Conservation (phyloP, 2,329 filamentous ascomycete species). For the Scedosporium minutisporum region DNA sequence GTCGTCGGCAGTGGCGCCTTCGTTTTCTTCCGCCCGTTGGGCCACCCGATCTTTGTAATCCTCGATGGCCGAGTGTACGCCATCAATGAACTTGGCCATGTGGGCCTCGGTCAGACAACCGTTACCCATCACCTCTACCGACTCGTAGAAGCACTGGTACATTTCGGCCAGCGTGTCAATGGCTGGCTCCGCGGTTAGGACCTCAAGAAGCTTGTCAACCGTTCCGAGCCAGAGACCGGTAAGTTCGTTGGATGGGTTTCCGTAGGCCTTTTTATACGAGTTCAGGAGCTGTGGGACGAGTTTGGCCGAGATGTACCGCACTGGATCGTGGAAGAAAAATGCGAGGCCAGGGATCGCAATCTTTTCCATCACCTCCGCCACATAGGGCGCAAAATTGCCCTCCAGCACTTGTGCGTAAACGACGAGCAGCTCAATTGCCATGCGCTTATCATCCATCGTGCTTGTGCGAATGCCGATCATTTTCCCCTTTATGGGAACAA, state of each 20-base stretch:
- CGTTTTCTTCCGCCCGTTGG: conserved; percentile 73
- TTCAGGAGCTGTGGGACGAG: conserved; percentile 87
- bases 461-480: conserved; percentile 97
- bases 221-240: conserved; percentile 76
- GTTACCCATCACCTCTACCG: conserved; percentile 84
- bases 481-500: conserved; percentile 94
- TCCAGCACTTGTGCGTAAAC: conserved; percentile 97
- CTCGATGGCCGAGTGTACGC: conserved; percentile 74
- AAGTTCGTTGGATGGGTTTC: conserved; percentile 68
- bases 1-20: conserved; percentile 64
- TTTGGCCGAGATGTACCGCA: conserved; percentile 89
- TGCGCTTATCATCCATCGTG: conserved; percentile 95
- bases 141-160: conserved; percentile 99
- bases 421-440: conserved; percentile 96
- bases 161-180: conserved; percentile 96
- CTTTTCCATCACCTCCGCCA: conserved; percentile 89
- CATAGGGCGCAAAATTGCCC: conserved; percentile 82
- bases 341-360: conserved; percentile 87
- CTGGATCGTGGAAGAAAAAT: conserved; percentile 99
- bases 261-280: conserved; percentile 88
- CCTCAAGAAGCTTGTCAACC: conserved; percentile 84
- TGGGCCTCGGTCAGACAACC: conserved; percentile 68
- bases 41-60: conserved; percentile 87
- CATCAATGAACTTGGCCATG: conserved; percentile 80
- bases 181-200: conserved; percentile 84